Evolutionary conservation across 208 protist genomes (phyloP), one percentile per base, ranked within the genome.

Genomic region (Crithidia expoeki): DNA sequence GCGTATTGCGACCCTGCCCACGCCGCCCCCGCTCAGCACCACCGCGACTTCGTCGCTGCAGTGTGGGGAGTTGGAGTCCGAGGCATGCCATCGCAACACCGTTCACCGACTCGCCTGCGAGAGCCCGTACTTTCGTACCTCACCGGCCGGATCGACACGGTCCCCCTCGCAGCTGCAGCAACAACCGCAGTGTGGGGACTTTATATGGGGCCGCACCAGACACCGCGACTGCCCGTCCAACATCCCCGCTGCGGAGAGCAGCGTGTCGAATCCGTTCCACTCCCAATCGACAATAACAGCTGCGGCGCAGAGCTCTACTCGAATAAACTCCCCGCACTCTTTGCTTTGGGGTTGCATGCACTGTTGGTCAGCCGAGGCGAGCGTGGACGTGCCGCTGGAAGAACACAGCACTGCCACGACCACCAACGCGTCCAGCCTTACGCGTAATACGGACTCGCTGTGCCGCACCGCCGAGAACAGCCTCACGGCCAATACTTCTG

Each of bases 371-470:
- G 49, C 55, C 25, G 69, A 74, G 10, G 27, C n/a, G 19, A 47
- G 50, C 27, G 60, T 74, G 5, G 69, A 74, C 36, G 60, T 55
- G 16, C 58, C 60, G 52, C 23, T 68, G 30, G 69, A 74, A 12
- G 38, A 47, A 51, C 62, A 51, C 28, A 23, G 2, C 36, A 61
- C 52, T 0, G 34, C 40, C 17, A 68, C 32, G 27, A 21, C 16
- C 28, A 56, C 51, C 23, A 36, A 32, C 30, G 1, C 34, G 19
- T 59, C 59, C 4, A 44, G 30, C 9, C 10, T 32, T 33, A 38
- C 44, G 30, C 33, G 30, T 10, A 74, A 56, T 16, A 44, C 60
- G 14, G 69, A 68, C 12, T 55, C 44, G 51, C 61, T n/a, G 14
- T 27, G n/a, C 30, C 53, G 23, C 44, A 49, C 69, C 5, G n/a